phyloP scores from a whole-genome alignment of 257 asterid species.

The Echium plantagineum region DNA sequence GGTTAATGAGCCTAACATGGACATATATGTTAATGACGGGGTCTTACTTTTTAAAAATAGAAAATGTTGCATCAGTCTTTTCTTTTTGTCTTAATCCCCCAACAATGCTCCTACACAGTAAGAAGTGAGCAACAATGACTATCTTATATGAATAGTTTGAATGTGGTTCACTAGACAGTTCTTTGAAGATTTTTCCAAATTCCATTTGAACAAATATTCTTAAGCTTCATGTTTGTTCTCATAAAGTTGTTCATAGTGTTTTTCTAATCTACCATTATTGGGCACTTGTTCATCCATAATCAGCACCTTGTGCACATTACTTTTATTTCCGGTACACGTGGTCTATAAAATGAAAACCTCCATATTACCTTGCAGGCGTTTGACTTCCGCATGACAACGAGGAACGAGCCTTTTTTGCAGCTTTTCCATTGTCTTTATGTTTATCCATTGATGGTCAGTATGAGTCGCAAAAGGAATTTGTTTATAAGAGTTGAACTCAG shows the following conservation, averaged over 20 bases:
- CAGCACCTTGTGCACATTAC: background rate
- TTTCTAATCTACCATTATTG: background rate
- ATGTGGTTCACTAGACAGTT: no score
- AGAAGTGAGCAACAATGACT: background rate
- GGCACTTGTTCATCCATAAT: slow-evolving; percentile 10
- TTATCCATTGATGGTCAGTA: slow-evolving; percentile 77
- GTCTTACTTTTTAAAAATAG: no score
- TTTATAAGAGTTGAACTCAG: slow-evolving; percentile 89
- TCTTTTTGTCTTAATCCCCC: no score
- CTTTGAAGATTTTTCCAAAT: background rate
- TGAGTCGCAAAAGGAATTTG: slow-evolving; percentile 92
- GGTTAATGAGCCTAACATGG: background rate
- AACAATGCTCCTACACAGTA: background rate
- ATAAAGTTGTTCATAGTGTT: background rate
- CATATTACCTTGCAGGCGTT: slow-evolving; percentile 59
- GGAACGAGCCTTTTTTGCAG: slow-evolving; percentile 96
- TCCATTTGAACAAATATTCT: background rate
- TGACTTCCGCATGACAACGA: slow-evolving; percentile 90
- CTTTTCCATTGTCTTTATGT: slow-evolving; percentile 97
- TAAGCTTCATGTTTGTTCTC: background rate
- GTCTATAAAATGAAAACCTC: slow-evolving; percentile 10
- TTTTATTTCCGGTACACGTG: slow-evolving; percentile 3
- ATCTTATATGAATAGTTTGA: background rate
- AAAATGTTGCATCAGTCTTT: no score
- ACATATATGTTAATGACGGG: no score